Conservation (phyloP, 2,329 filamentous ascomycete species). For the Nakataea oryzae region DNA sequence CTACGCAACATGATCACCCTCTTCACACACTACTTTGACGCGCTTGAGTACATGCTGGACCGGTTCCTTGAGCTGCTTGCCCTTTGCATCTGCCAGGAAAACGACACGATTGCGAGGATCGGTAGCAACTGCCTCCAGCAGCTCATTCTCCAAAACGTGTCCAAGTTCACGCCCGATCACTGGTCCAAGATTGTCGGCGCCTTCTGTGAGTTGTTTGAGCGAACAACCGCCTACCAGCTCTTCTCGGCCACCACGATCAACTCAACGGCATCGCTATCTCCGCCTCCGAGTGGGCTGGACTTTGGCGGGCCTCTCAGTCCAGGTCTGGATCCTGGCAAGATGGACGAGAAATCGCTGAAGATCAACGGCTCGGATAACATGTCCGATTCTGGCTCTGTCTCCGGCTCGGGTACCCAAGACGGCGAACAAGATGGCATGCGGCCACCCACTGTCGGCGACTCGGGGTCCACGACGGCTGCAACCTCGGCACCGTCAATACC, state of each 20-base stretch:
- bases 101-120: conserved; percentile 95
- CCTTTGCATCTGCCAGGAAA: conserved; percentile 97
- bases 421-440: conserved; percentile 2
- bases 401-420: conserved; percentile 17
- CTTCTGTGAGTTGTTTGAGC: conserved; percentile 91
- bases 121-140: conserved; percentile 97
- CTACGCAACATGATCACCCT: conserved; percentile 96
- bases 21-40: conserved; percentile 97
- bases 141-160: conserved; percentile 90
- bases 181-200: conserved; percentile 93
- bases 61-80: conserved; percentile 91
- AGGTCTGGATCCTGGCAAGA: conserved; percentile 23
- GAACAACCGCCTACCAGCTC: conserved; percentile 87
- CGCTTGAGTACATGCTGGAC: conserved; percentile 94
- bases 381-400: conserved; percentile 12
- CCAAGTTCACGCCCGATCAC: conserved; percentile 76
- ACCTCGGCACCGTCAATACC: conserved; percentile 17
- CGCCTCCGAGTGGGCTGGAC: conserved; percentile 41
- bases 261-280: conserved; percentile 38
- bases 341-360: conserved; percentile 47
- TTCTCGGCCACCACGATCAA: conserved; percentile 70
- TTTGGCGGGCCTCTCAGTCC: conserved; percentile 35
- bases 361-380: conserved; percentile 40
- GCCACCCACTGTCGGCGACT: neutral
- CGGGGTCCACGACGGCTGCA: neutral